A percentile compares a stretch with the other conserved stretches of the same genome.
phyloP scores from a whole-genome alignment of 2,329 filamentous ascomycete species.

The Aspergillus hiratsukae region DNA sequence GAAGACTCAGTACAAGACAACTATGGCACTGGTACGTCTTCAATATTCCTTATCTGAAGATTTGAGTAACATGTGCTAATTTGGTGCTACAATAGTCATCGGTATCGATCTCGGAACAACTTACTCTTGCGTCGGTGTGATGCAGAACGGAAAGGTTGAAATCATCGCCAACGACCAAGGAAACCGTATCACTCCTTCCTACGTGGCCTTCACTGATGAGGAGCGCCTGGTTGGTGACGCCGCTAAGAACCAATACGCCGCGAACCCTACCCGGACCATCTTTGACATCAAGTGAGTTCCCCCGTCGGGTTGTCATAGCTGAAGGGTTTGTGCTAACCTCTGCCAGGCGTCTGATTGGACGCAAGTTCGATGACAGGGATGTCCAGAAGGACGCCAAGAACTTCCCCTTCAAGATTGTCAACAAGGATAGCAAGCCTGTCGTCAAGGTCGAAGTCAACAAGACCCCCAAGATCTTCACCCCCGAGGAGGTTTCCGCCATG shows the following conservation, averaged over 20 bases:
- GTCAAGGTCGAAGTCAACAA: slow-evolving; percentile 64
- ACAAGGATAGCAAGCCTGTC: slow-evolving; percentile 84
- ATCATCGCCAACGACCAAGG: slow-evolving; percentile 96
- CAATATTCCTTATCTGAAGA: not conserved
- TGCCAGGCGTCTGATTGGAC: slow-evolving; percentile 72
- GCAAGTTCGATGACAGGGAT: slow-evolving; percentile 77
- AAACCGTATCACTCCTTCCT: slow-evolving; percentile 93
- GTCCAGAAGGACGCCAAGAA: slow-evolving; percentile 94
- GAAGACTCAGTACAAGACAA: slow-evolving; percentile 68
- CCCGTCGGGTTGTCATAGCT: not conserved
- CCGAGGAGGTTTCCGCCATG: slow-evolving; percentile 65
- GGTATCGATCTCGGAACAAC: slow-evolving; percentile 96
- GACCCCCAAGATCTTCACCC: slow-evolving; percentile 58
- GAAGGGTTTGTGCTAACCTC: not conserved
- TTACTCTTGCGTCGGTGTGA: slow-evolving; percentile 83
- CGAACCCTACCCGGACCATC: slow-evolving; percentile 72
- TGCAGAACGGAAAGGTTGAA: slow-evolving; percentile 92
- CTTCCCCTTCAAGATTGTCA: slow-evolving; percentile 92
- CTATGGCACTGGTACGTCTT: slow-evolving; percentile 64
- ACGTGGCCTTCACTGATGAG: slow-evolving; percentile 94
- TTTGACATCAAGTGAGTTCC: slow-evolving; percentile 75
- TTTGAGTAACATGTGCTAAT: not conserved
- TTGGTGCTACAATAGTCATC: slow-evolving; percentile 55
- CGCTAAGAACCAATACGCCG: slow-evolving; percentile 89
- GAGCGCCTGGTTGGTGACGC: slow-evolving; percentile 96